These are phyloP conservation scores for Fagopyrum tataricum DNA, from an alignment of 148 eudicot genomes.

Conservation along the genomic window DNA sequence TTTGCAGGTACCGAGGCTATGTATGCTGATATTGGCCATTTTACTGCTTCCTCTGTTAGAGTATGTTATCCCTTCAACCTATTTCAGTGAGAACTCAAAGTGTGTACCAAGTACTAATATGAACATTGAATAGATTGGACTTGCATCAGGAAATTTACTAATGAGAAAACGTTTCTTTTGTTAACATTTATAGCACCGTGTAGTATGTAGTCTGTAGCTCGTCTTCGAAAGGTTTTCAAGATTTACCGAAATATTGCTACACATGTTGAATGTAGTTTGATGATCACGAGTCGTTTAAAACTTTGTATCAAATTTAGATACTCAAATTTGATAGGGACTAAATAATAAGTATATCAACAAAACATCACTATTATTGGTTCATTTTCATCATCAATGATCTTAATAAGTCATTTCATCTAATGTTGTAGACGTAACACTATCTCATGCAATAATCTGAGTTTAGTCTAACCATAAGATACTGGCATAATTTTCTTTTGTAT, in stretches of 20 bases:
- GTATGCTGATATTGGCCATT: slow-evolving; percentile 99
- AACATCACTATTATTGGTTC: not conserved
- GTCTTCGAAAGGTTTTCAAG: too few species aligned
- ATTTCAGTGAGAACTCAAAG: not conserved
- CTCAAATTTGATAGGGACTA: not conserved
- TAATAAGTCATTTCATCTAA: not conserved
- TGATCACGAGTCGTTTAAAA: too few species aligned
- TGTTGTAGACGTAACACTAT: not conserved
- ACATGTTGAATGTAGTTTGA: too few species aligned
- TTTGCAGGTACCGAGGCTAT: slow-evolving; percentile 93
- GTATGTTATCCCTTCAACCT: slow-evolving; percentile 31
- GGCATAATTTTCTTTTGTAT: not conserved
- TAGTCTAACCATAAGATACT: not conserved
- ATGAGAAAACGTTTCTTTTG: too few species aligned
- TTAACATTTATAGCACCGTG: too few species aligned
- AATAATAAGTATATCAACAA: not conserved
- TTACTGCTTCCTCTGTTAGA: slow-evolving; percentile 62
- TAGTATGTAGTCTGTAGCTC: too few species aligned
- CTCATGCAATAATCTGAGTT: not conserved
- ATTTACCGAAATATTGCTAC: too few species aligned
- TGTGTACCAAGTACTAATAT: not conserved
- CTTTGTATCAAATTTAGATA: not conserved
- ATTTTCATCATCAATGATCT: not conserved
- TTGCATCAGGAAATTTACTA: too few species aligned
- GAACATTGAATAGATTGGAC: not conserved